Evolutionary conservation across 495 filamentous ascomycete genomes (phyloP).

Genomic region (Neurospora intermedia): DNA sequence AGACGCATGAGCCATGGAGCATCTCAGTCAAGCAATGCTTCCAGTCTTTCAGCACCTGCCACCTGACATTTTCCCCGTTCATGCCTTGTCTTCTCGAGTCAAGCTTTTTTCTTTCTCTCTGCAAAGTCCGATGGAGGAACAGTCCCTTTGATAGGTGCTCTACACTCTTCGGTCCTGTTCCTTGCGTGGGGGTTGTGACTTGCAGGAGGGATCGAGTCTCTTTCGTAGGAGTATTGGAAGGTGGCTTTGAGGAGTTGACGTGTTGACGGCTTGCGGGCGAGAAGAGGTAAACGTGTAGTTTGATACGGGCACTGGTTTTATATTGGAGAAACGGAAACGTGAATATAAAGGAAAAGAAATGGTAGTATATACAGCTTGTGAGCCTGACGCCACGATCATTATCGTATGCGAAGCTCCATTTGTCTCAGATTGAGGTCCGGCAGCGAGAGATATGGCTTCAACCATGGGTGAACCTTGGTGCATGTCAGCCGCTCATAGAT

Average conservation of each 20-base stretch:
- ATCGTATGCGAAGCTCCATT: background rate
- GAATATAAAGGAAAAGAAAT: background rate
- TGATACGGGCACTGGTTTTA: background rate
- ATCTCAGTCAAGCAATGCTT: no score
- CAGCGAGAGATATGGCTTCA: background rate
- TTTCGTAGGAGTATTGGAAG: background rate
- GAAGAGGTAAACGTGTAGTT: background rate
- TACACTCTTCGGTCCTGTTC: background rate
- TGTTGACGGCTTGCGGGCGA: background rate
- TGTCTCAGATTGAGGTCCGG: background rate
- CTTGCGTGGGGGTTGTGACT: no score
- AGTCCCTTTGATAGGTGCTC: background rate
- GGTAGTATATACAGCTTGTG: background rate
- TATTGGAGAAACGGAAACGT: no score
- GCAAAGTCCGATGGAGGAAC: background rate
- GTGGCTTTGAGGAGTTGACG: background rate
- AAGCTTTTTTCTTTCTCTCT: no score
- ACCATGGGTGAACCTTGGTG: no score
- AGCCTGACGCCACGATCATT: background rate
- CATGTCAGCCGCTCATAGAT: background rate
- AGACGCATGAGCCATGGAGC: no score
- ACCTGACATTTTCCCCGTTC: no score
- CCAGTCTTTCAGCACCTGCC: no score
- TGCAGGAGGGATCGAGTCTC: no score
- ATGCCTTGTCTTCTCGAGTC: no score